A percentile compares a stretch with the other conserved stretches of the same genome.
phyloP scores from a whole-genome alignment of 495 filamentous ascomycete genomes.

The Penicillium samsonianum region DNA sequence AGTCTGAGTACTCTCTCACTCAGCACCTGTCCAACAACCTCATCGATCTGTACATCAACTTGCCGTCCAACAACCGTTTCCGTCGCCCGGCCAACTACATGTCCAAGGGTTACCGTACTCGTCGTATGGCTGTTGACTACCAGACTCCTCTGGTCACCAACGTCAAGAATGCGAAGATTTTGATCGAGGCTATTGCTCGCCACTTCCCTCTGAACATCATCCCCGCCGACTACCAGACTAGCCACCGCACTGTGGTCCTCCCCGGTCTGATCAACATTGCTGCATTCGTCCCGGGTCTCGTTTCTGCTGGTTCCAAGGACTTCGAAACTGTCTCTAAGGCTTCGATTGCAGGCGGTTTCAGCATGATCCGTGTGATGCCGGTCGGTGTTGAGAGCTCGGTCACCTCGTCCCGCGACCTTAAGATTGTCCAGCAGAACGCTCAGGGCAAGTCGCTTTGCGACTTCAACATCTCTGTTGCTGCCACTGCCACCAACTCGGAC shows the following conservation, averaged over 20 bases:
- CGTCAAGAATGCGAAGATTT: conserved; percentile 97
- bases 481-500: conserved; percentile 73
- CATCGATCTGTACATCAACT: conserved; percentile 97
- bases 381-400: conserved; percentile 72
- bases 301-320: conserved; percentile 63
- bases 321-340: conserved; percentile 71
- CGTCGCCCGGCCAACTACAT: conserved; percentile 96
- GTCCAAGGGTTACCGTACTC: conserved; percentile 92
- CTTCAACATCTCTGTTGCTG: conserved; percentile 84
- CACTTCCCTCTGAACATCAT: conserved; percentile 81
- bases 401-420: conserved; percentile 69
- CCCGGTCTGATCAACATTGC: conserved; percentile 79
- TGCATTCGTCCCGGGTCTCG: conserved; percentile 76
- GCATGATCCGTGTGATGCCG: conserved; percentile 82
- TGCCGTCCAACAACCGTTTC: conserved; percentile 97
- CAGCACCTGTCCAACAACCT: conserved; percentile 95
- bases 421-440: conserved; percentile 74
- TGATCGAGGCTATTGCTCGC: conserved; percentile 90
- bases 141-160: conserved; percentile 97
- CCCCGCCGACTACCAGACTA: conserved; percentile 85
- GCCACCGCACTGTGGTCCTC: conserved; percentile 72
- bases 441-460: conserved; percentile 70
- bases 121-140: conserved; percentile 98
- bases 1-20: conserved; percentile 92
- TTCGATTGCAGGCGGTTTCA: conserved; percentile 77